Percentiles rank a stretch among this genome's conserved stretches.
These are phyloP conservation scores for Bipolaris victoriae DNA, from an alignment of 2,329 filamentous ascomycete species.

Conservation along the genomic window DNA sequence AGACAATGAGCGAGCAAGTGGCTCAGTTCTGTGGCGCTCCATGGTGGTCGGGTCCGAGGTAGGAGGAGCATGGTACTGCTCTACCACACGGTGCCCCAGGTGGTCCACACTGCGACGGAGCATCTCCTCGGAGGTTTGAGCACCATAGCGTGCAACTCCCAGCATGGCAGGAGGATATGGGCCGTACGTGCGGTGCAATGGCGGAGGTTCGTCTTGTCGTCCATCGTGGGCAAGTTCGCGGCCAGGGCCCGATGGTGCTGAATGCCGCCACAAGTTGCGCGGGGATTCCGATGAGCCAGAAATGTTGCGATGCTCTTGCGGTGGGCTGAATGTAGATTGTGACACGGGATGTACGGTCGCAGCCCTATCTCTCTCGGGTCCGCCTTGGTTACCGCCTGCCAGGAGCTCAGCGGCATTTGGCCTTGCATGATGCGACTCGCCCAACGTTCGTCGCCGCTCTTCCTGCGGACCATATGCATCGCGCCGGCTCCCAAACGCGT, in stretches of 20 bases:
- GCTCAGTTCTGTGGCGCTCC: constrained; percentile 44
- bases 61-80: constrained; percentile 48
- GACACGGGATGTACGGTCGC: constrained; percentile 50
- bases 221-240: constrained; percentile 34
- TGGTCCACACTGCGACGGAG: constrained; percentile 44
- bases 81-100: constrained; percentile 41
- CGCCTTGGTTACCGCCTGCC: constrained; percentile 26
- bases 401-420: constrained; percentile 44
- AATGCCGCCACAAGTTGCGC: constrained; percentile 41
- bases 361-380: constrained; percentile 41
- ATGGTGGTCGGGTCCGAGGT: constrained; percentile 47
- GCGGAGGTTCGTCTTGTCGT: constrained; percentile 40
- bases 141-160: constrained; percentile 31
- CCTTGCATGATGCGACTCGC: constrained; percentile 44
- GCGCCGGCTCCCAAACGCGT: constrained; percentile 34
- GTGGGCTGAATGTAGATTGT: constrained; percentile 48
- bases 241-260: constrained; percentile 31
- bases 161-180: constrained; percentile 36
- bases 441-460: constrained; percentile 44
- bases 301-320: constrained; percentile 33
- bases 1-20: constrained; percentile 43
- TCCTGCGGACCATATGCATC: constrained; percentile 37
- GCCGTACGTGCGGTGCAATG: constrained; percentile 41
- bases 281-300: constrained; percentile 28
- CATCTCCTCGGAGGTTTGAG: constrained; percentile 38